A percentile compares a stretch with the other conserved stretches of the same genome.
Evolutionary conservation across 148 eudicot species (phyloP).

Genomic region (Arbutus unedo): DNA sequence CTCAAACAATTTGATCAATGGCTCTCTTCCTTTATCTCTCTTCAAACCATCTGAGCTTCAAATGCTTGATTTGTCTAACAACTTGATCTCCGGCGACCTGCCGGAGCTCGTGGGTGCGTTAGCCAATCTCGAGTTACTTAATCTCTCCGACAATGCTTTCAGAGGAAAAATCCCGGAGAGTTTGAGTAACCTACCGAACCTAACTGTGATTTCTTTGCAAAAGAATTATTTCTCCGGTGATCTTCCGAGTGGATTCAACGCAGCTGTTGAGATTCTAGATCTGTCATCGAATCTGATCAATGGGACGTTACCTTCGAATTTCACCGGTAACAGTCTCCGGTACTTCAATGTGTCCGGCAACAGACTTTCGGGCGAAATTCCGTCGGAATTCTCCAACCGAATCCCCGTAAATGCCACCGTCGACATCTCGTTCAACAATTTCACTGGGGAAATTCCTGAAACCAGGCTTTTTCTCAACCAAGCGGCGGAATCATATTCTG

Average conservation of each 20-base stretch:
- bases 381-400: constrained; percentile 43
- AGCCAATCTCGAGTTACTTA: constrained; percentile 36
- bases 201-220: constrained; percentile 43
- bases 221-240: constrained; percentile 58
- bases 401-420: constrained; percentile 59
- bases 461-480: constrained; percentile 44
- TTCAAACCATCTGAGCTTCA: constrained; percentile 46
- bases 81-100: constrained; percentile 62
- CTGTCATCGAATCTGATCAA: constrained; percentile 64
- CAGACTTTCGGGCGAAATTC: constrained; percentile 64
- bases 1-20: constrained; percentile 68
- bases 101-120: constrained; percentile 47
- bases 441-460: constrained; percentile 70
- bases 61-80: constrained; percentile 57
- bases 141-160: constrained; percentile 64
- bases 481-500: constrained; percentile 40
- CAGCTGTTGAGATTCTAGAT: constrained; percentile 43
- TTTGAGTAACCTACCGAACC: constrained; percentile 39
- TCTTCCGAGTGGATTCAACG: constrained; percentile 49
- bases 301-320: constrained; percentile 62
- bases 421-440: constrained; percentile 70
- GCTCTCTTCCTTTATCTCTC: constrained; percentile 56
- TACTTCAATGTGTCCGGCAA: constrained; percentile 62
- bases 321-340: constrained; percentile 39
- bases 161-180: constrained; percentile 55